Base-by-base conservation (phyloP, 139 green algal species). In the Penium margaritaceum region DNA sequence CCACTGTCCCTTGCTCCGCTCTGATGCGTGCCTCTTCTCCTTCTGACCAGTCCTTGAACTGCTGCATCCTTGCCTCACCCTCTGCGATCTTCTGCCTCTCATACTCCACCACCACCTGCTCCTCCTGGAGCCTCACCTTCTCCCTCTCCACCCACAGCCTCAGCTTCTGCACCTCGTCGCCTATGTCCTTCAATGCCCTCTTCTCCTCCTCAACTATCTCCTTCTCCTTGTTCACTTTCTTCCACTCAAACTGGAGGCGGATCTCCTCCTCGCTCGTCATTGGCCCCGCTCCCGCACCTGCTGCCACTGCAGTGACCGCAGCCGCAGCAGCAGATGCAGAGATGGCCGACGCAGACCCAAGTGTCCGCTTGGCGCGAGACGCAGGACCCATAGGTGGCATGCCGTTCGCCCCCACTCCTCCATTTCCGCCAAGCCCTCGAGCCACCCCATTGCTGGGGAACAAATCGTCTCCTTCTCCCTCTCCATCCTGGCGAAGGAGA, bases 201-300 rank as follows among this genome's bases (percentile, higher is more conserved):
- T 60, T 60, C 51, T 60, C 51, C 51, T 60, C 51, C 17, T 60
- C 51, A 15, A 60, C 51, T 27, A 60, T n/a, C 51, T 60, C 30
- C 51, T 60, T 60, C 51, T 60, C 51, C 19, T n/a, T 60, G 14
- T 24, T n/a, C 51, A 60, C 51, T 24, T 60, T 60, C 5, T 24
- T n/a, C 51, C 51, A 60, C 51, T 60, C 51, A 60, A 60, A 60
- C 51, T 60, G 24, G 24, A 60, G 15, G 30, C 51, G n/a, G n/a
- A n/a, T n/a, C n/a, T n/a, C n/a, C n/a, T n/a, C n/a, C n/a, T n/a
- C n/a, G n/a, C n/a, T n/a, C n/a, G n/a, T n/a, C n/a, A n/a, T n/a
- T n/a, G n/a, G n/a, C n/a, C n/a, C n/a, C n/a, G n/a, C n/a, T n/a
- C n/a, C n/a, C n/a, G n/a, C n/a, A n/a, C n/a, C n/a, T n/a, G n/a